Percentiles rank a stretch among this genome's conserved stretches.
phyloP scores from a whole-genome alignment of 257 asterid species.

The Eucommia ulmoides region DNA sequence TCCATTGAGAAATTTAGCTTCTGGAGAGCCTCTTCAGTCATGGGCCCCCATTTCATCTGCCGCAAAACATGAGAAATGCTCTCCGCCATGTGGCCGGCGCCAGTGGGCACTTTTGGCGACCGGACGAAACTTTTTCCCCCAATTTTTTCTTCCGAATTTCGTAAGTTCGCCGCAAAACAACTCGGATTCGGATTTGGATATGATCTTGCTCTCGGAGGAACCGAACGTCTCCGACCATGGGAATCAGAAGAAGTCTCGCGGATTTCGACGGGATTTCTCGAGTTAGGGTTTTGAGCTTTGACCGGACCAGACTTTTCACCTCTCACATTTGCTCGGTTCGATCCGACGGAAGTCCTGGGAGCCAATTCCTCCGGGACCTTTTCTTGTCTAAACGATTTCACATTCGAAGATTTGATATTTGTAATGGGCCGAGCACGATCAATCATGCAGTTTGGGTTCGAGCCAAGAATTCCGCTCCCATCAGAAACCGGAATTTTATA shows the following conservation, averaged over 20 bases:
- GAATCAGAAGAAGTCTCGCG: constrained; percentile 18
- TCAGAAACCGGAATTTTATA: constrained; percentile 53
- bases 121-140: constrained; percentile 37
- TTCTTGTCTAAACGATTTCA: constrained; percentile 29
- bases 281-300: constrained; percentile 20
- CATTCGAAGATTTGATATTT: constrained; percentile 23
- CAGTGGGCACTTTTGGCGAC: constrained; percentile 28
- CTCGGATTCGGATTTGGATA: constrained; percentile 34
- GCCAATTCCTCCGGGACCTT: constrained; percentile 28
- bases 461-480: constrained; percentile 28
- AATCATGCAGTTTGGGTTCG: constrained; percentile 29
- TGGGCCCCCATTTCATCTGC: constrained; percentile 62
- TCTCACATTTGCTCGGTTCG: constrained; percentile 22
- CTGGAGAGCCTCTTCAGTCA: constrained; percentile 56
- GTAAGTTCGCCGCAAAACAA: constrained; percentile 18
- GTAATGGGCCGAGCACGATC: constrained; percentile 39
- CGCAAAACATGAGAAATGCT: constrained; percentile 44
- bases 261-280: constrained; percentile 21
- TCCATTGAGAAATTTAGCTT: constrained; percentile 49
- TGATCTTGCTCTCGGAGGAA: constrained; percentile 40
- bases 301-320: constrained; percentile 25
- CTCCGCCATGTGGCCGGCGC: constrained; percentile 35
- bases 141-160: constrained; percentile 37
- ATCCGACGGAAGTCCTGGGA: constrained; percentile 15
- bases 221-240: constrained; percentile 26